Conservation (phyloP, 805 yeast species). For the Maudiozyma serrabonitensis region DNA sequence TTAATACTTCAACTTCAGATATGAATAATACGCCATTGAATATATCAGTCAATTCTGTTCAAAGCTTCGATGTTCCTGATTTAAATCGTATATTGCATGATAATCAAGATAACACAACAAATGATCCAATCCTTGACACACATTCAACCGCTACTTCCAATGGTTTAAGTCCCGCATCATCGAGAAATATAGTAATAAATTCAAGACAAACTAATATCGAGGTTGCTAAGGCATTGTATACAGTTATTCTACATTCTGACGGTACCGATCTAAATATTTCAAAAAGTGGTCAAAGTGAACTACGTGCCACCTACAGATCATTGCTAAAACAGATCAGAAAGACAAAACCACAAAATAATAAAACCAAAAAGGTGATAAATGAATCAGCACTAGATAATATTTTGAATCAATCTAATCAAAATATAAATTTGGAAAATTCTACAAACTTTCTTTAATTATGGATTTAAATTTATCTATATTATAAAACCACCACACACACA, state of each 20-base stretch:
- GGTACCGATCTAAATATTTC: slow-evolving; percentile 23
- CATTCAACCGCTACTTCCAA: not conserved
- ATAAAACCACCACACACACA: too few species aligned
- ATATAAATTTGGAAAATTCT: not conserved
- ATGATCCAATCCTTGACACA: not conserved
- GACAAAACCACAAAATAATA: slow-evolving; percentile 10
- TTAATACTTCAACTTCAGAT: not conserved
- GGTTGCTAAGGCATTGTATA: slow-evolving; percentile 26
- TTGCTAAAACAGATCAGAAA: slow-evolving; percentile 19
- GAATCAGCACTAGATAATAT: slow-evolving; percentile 11
- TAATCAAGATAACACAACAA: not conserved
- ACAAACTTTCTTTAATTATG: not conserved
- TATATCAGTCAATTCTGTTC: not conserved
- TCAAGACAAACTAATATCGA: slow-evolving; percentile 20
- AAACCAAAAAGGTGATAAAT: slow-evolving; percentile 6
- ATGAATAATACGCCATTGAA: not conserved
- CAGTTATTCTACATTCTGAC: slow-evolving; percentile 23
- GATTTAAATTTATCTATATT: too few species aligned
- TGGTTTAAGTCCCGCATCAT: not conserved
- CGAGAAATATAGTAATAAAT: not conserved
- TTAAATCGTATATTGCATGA: slow-evolving; percentile 8
- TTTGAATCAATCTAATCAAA: slow-evolving; percentile 1
- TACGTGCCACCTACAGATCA: slow-evolving; percentile 17
- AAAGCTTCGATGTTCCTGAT: slow-evolving; percentile 12
- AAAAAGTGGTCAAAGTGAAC: slow-evolving; percentile 19